phyloP scores from a whole-genome alignment of 2,329 filamentous ascomycete genomes.

The Pestalotiopsis sp. region DNA sequence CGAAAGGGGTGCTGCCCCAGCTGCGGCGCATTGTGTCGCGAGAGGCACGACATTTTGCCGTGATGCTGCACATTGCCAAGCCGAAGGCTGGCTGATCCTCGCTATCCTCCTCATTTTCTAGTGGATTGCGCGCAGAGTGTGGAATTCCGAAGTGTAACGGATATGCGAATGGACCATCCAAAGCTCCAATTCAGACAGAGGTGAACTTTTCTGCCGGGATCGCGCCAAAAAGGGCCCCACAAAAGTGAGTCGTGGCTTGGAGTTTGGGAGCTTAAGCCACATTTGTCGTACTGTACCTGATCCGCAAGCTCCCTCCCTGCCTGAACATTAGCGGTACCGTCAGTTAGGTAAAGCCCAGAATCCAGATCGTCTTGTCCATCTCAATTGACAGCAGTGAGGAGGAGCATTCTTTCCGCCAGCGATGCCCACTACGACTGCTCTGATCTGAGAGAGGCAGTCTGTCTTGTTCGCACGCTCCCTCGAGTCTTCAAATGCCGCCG shows the following conservation, averaged over 20 bases:
- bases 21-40: constrained; percentile 20
- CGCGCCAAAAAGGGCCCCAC: neutral
- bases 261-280: neutral
- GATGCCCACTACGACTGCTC: neutral
- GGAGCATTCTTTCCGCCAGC: neutral
- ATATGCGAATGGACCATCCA: neutral
- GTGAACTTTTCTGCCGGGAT: constrained; percentile 11
- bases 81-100: constrained; percentile 25
- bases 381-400: neutral
- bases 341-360: neutral
- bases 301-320: too few relatives aligned
- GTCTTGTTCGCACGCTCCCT: neutral
- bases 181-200: neutral
- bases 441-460: neutral
- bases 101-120: constrained; percentile 30
- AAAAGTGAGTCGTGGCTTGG: neutral
- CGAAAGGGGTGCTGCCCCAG: constrained; percentile 14
- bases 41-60: constrained; percentile 15
- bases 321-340: too few relatives aligned
- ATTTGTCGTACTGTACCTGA: neutral
- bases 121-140: constrained; percentile 2
- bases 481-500: neutral
- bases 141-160: neutral
- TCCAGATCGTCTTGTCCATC: neutral
- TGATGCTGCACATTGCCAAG: constrained; percentile 16